Base-by-base conservation (phyloP, 352 stramenopile genomes). In the Pythium aristosporum region DNA sequence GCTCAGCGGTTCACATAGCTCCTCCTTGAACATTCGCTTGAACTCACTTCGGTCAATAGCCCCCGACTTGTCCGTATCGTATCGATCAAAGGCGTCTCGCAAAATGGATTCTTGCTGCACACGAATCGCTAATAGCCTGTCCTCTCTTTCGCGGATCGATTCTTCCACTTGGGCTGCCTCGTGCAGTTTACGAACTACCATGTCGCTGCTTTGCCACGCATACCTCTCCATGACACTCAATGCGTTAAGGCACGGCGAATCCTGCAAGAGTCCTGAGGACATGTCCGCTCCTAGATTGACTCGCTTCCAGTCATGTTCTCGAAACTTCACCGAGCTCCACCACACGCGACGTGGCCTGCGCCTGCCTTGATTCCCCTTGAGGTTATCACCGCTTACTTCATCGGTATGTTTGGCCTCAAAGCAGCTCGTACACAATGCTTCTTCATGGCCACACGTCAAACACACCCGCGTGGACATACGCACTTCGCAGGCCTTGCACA, bases 11-110 rank as follows among this genome's bases (percentile, higher is more conserved):
- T 77, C 58, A n/a, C 73, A 83, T 21, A 83, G 30, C 43, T 83
- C 75, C n/a, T 83, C 73, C 16, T 61, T 65, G 54, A 80, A 77
- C 73, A 83, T 83, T 12, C 70, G 59, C 44, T 65, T 68, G 47
- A 83, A 63, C 50, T 83, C 75, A 1, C 32, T 25, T 2, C 63
- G 54, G 55, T 80, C 75, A 43, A 83, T 80, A 21, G 64, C 63
- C 0, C 73, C 73, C 2, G 75, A 83, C 25, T 67, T 65, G 51
- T 83, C 75, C 9, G 57, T 52, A 50, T 83, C 75, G 50, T 74
- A 83, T 15, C 71, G 64, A 37, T 80, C 68, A 50, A 83, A 83
- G 1, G 73, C 75, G 37, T 83, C 75, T 12, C 73, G 72, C 16
- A 83, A 32, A 50, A 80, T 80, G 9, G 67, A 63, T 25, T 80